These are phyloP conservation scores for Hamigera avellanea DNA, from an alignment of 495 filamentous ascomycete genomes.

Conservation along the genomic window DNA sequence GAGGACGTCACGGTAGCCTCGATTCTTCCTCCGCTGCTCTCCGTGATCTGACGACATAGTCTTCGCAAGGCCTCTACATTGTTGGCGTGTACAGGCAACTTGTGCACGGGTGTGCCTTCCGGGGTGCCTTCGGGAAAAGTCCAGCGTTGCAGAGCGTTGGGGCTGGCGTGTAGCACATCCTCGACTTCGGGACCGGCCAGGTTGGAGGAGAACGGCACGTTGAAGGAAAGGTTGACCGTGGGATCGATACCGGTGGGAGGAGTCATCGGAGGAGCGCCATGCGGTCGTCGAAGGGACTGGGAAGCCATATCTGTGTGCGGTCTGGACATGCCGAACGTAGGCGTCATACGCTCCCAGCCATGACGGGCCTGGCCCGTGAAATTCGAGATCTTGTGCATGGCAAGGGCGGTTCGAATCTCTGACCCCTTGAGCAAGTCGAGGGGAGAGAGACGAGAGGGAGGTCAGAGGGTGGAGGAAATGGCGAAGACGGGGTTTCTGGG, in stretches of 20 bases:
- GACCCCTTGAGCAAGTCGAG: conserved; percentile 30
- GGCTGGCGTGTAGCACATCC: conserved; percentile 82
- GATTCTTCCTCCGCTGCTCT: conserved; percentile 53
- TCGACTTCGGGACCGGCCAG: conserved; percentile 82
- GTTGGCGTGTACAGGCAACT: conserved; percentile 76
- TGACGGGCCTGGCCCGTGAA: conserved; percentile 72
- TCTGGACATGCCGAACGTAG: conserved; percentile 68
- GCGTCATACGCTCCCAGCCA: conserved; percentile 86
- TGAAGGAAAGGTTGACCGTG: conserved; percentile 75
- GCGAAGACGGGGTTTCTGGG: conserved; percentile 6
- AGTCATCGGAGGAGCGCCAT: conserved; percentile 52
- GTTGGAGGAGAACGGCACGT: conserved; percentile 86
- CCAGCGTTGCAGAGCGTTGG: conserved; percentile 76
- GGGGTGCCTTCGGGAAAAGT: conserved; percentile 77
- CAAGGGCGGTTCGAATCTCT: conserved; percentile 22
- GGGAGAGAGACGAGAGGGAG: conserved; percentile 6
- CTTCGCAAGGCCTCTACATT: conserved; percentile 68
- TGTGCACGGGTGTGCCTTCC: conserved; percentile 69
- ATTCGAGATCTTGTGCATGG: conserved; percentile 90
- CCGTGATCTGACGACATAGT: conserved; percentile 68
- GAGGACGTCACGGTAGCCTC: conserved; percentile 74
- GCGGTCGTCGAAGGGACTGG: conserved; percentile 56
- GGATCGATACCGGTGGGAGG: conserved; percentile 54
- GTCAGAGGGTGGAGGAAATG: background rate
- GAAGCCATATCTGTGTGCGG: conserved; percentile 66